Base-by-base conservation (phyloP, 306 rosid genomes). In the Inga leiocalycina region DNA sequence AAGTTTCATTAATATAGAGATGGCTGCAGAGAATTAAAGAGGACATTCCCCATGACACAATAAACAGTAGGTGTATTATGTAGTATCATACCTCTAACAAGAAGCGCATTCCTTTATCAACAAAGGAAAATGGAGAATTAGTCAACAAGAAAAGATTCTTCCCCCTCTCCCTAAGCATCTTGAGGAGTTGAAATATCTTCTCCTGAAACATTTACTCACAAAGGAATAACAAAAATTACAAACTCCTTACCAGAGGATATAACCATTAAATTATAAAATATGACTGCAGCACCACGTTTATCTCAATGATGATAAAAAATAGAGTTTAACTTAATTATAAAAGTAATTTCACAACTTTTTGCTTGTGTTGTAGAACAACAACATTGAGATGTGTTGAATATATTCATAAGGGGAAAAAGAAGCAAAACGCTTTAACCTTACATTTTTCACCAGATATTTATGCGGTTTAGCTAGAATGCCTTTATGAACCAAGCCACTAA, bases 61-160 rank as follows among this genome's bases (percentile, higher is more conserved):
- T 69, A 74, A 34, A 74, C 20, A 81, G 62, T 56, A 71, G 34
- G 66, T 54, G 80, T 46, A 32, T 44, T 34, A 70, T 73, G 67
- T n/a, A 75, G 76, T 46, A 82, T 77, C 68, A 41, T 68, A 96
- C 99, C 98, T 92, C 89, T 90, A 93, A 83, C 92, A 96, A 84
- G 87, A 83, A 96, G 77, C 90, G 93, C 98, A 96, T 96, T 76
- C 99, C 99, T 74, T 92, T 96, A 89, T 96, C 96, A 83, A 96
- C 99, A 90, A 96, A 96, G 89, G 85, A 81, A 84, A 83, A 93
- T 65, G 99, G 99, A 84, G 99, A 96, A 85, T 96, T 96, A 51
- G 98, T 96, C 88, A 96, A 88, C 89, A 96, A 81, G 87, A 96
- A 96, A 41, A 96, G 92, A 85, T 96, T 96, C 88, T 96, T 96